These are phyloP conservation scores for Tricladium varicosporioides DNA, from an alignment of 2,329 filamentous ascomycete species.

Conservation along the genomic window DNA sequence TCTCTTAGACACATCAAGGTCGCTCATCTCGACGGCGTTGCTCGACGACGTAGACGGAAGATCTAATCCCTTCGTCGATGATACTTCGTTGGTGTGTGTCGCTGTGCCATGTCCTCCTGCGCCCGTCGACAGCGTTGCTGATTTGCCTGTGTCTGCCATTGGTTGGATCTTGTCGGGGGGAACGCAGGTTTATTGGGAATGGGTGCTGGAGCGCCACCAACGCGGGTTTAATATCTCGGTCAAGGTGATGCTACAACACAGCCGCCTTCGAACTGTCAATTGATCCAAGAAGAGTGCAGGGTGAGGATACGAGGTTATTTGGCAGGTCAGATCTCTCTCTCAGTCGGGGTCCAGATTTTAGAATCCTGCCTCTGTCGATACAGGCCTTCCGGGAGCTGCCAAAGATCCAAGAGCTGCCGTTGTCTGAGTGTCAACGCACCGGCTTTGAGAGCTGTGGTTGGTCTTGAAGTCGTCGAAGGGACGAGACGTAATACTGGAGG, in stretches of 20 bases:
- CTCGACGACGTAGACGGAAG: neutral
- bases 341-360: neutral
- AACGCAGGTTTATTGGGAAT: slow-evolving; percentile 1
- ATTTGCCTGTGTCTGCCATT: neutral
- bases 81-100: neutral
- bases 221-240: neutral
- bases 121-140: neutral
- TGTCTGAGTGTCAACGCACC: neutral
- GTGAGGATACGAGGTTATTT: neutral
- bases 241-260: neutral
- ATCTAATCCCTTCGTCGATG: neutral
- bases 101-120: slow-evolving; percentile 1
- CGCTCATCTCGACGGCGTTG: slow-evolving; percentile 26
- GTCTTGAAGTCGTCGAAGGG: neutral
- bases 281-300: neutral
- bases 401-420: neutral
- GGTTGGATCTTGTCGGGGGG: slow-evolving; percentile 1
- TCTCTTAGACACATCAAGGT: slow-evolving; percentile 20
- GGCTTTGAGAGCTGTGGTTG: neutral
- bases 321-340: neutral
- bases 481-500: neutral
- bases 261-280: neutral
- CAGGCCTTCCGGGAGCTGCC: neutral
- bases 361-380: neutral
- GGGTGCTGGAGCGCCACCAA: neutral